A percentile compares a stretch with the other conserved stretches of the same genome.
These are phyloP conservation scores for Pleurotus djamor DNA, from an alignment of 768 basidiomycete genomes.

Conservation along the genomic window DNA sequence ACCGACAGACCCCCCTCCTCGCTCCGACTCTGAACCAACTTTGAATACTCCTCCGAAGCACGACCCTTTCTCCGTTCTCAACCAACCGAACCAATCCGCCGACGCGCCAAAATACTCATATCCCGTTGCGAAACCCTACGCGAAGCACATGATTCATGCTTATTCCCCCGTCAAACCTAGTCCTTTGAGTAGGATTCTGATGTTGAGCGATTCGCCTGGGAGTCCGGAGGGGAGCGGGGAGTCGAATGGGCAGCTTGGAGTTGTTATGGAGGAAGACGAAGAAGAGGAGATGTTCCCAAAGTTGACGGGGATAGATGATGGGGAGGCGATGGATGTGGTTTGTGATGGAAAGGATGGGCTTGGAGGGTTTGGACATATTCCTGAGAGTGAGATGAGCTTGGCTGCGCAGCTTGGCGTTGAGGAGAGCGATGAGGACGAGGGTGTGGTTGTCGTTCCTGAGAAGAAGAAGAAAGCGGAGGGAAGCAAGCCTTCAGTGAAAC, in stretches of 20 bases:
- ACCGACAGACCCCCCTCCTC: neutral
- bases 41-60: neutral
- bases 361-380: slow-evolving; percentile 12
- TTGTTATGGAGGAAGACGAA: slow-evolving; percentile 32
- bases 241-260: slow-evolving; percentile 19
- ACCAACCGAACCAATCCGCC: slow-evolving; percentile 21
- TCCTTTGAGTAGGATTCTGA: slow-evolving; percentile 76
- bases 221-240: slow-evolving; percentile 23
- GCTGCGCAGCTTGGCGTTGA: slow-evolving; percentile 44
- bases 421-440: slow-evolving; percentile 27
- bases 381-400: slow-evolving; percentile 29
- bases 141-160: slow-evolving; percentile 69
- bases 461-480: slow-evolving; percentile 18
- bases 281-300: slow-evolving; percentile 19
- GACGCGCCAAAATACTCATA: slow-evolving; percentile 42
- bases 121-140: slow-evolving; percentile 71
- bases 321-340: slow-evolving; percentile 2
- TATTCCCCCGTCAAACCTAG: slow-evolving; percentile 83
- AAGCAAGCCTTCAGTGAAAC: slow-evolving; percentile 43
- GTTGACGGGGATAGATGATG: neutral
- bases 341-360: too few species aligned
- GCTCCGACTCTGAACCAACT: neutral
- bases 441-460: slow-evolving; percentile 1
- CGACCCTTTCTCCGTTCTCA: slow-evolving; percentile 15
- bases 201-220: slow-evolving; percentile 63